Percentiles rank a stretch among this genome's conserved stretches.
These are phyloP conservation scores for Alternaria incomplexa DNA, from an alignment of 2,329 filamentous ascomycete genomes.

Conservation along the genomic window DNA sequence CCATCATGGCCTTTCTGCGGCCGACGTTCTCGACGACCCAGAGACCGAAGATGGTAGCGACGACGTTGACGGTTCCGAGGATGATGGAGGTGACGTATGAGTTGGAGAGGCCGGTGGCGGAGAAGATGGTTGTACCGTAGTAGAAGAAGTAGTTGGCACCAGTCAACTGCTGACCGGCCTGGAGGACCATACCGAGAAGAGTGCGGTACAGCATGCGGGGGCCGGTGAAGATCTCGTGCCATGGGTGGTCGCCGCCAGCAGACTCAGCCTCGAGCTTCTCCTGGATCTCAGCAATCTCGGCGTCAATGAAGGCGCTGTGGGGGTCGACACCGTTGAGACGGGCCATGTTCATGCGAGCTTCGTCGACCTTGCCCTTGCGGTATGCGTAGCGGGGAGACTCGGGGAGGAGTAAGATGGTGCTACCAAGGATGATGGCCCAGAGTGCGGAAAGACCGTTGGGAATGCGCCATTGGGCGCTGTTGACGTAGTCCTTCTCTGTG, in stretches of 20 bases:
- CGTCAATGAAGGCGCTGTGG: slow-evolving; percentile 60
- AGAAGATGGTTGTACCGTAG: slow-evolving; percentile 57
- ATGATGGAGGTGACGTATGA: slow-evolving; percentile 57
- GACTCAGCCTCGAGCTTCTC: slow-evolving; percentile 62
- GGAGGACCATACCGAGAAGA: slow-evolving; percentile 66
- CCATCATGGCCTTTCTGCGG: slow-evolving; percentile 55
- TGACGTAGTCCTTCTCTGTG: slow-evolving; percentile 57
- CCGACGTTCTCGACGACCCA: slow-evolving; percentile 57
- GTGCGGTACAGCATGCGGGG: slow-evolving; percentile 73
- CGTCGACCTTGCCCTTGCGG: slow-evolving; percentile 58
- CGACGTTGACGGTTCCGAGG: slow-evolving; percentile 58
- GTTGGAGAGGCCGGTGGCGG: slow-evolving; percentile 50
- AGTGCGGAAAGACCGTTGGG: slow-evolving; percentile 66
- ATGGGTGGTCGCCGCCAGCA: slow-evolving; percentile 42
- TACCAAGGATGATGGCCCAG: slow-evolving; percentile 61
- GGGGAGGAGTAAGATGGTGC: slow-evolving; percentile 61
- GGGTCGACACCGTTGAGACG: slow-evolving; percentile 62
- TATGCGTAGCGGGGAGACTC: slow-evolving; percentile 66
- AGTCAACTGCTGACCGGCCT: slow-evolving; percentile 71
- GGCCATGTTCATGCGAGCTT: slow-evolving; percentile 59
- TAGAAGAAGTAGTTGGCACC: slow-evolving; percentile 62
- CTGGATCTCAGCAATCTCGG: slow-evolving; percentile 63
- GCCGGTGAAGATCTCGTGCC: slow-evolving; percentile 67
- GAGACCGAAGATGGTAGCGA: slow-evolving; percentile 53
- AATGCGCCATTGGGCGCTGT: slow-evolving; percentile 67